Evolutionary conservation across 208 protist genomes (phyloP), one percentile per base, ranked within the genome.

Genomic region (Trypanosoma congolense): DNA sequence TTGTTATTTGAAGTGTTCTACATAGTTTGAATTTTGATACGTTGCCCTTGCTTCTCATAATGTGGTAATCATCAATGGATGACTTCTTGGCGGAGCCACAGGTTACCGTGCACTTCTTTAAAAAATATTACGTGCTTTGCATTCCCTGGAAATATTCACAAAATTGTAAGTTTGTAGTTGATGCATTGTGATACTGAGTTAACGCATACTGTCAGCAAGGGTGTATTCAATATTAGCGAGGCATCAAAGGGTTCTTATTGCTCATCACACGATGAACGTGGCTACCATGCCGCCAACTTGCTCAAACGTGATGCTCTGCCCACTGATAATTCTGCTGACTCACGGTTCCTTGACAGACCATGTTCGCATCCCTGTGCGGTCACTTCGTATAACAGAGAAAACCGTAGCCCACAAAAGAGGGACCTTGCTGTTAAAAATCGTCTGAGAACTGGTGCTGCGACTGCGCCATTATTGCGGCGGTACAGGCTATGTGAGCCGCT

Each of bases 221-320:
- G 24, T 46, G 21, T 36, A 40, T 3, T 25, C 6, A 43, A 48
- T 43, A 6, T 12, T 38, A 38, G 1, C 59, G 52, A 47, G 16
- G 61, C 44, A 31, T 22, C 21, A n/a, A 29, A 18, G 19, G 16
- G 44, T 40, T 25, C 44, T 0, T 61, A 61, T 62, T 1, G 50
- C n/a, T 61, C 48, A 42, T 35, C 65, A 16, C 73, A 63, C 38
- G 74, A 68, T 24, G 70, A 61, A 4, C 65, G 59, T 47, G 76
- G 56, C 36, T 75, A 70, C 51, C 79, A 81, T 33, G 71, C 78
- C 29, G 77, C 74, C 14, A 77, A 35, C 16, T 47, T 69, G 19
- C 74, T 77, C 49, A 75, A 77, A 41, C 70, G 67, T 47, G 31
- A 44, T 51, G 10, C 44, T n/a, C 57, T 28, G 5, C 38, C 61